Base-by-base conservation (phyloP, 805 yeast genomes). In the Blastobotrys robertii region DNA sequence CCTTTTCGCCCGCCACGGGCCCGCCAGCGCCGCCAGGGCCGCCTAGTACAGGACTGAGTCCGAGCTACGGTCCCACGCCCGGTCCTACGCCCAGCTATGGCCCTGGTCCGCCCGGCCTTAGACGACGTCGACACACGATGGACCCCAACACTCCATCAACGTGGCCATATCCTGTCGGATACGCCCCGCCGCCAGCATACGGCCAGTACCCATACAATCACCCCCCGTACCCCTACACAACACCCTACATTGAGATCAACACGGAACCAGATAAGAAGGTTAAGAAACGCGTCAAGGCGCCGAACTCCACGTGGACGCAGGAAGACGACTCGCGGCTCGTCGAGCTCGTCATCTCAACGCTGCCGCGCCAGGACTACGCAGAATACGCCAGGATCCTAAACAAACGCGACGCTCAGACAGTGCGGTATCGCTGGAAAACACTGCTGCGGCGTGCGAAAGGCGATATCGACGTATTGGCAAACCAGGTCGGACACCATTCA, bases 361-460 rank as follows among this genome's bases (percentile, higher is more conserved):
- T 59, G 25, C 64, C 64, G 5, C 50, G 59, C 2, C 64, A 59
- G 47, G 63, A 59, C 44, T 59, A 48, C 38, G 50, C 49, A 25
- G 60, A 57, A 33, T 59, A 59, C 39, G 64, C 64, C 3, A 46
- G 56, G 38, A 46, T 54, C 28, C 50, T 59, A 30, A 55, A 55
- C 50, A 59, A 59, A 37, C 45, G 64, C n/a, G 64, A 59, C 42
- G 55, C 56, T 11, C 64, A 59, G 42, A 58, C 64, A 14, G 63
- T 59, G 22, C 50, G 64, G 40, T 59, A 59, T 39, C 46, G 64
- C 29, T 59, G 64, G 64, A 59, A 58, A 46, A 62, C 57, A 16
- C 43, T 59, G n/a, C 51, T 59, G 3, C 50, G 59, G 15, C 47
- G 63, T 7, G 62, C 62, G 10, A 52, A 53, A 35, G 62, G 61